Base-by-base conservation (phyloP, 176 grass and related monocot species). In the Metroxylon sagu region DNA sequence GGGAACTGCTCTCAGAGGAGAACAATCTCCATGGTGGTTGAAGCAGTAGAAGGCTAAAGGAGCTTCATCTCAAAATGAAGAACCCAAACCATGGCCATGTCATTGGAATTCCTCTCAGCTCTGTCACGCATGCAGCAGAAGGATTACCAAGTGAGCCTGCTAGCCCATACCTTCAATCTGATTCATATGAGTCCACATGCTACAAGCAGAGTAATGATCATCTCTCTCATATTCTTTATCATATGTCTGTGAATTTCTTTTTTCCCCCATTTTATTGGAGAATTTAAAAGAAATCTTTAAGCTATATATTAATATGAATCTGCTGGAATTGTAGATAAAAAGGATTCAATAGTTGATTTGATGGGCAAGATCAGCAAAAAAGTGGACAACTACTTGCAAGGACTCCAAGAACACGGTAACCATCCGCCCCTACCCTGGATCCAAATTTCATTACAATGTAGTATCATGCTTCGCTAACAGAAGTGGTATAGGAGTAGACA, bases 371-470 rank as follows among this genome's bases (percentile, higher is more conserved):
- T 86, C 56, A 78, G 66, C 56, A 61, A 71, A 26, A 74, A 65
- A 78, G 77, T 69, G 74, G 65, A 78, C 15, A 78, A 19, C 15
- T 86, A 82, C 39, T 31, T 78, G 56, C 74, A 82, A 63, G 83
- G 78, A 21, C 74, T 82, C 74, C 77, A 77, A 70, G 74, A 81
- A 55, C 83, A 86, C 56, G 69, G 83, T 82, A 74, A 77, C 64
- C 31, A 65, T 60, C 27, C 54, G 8, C 31, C 31, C 31, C 2
- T 7, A 35, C 5, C 31, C 31, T 35, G 6, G 6, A 35, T 35
- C 31, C 31, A 8, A 35, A 35, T 35, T 35, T 35, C 6, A 35
- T 1, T 8, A 35, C 31, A 35, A 35, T 35, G 31, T 8, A 7
- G 6, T 35, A 35, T 35, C 31, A 35, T 35, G 31, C 31, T 35